Evolutionary conservation across 768 basidiomycete genomes (phyloP).

Genomic region (Candolleomyces efflorescens): DNA sequence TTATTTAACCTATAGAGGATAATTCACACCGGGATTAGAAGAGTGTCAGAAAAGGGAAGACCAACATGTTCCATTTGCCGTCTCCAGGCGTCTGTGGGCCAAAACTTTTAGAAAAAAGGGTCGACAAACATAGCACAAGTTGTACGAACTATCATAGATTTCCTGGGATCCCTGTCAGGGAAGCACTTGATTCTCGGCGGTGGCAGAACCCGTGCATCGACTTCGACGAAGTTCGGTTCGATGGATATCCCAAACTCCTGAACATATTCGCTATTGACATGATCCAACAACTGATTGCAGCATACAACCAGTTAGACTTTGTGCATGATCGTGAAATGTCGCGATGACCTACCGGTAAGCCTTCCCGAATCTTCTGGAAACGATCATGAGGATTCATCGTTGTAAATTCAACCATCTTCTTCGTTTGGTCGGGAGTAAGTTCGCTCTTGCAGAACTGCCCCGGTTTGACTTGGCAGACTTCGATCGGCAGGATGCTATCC

Average conservation of each 20-base stretch:
- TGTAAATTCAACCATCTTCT: constrained; percentile 60
- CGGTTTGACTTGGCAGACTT: constrained; percentile 54
- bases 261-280: constrained; percentile 74
- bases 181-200: constrained; percentile 71
- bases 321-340: not conserved
- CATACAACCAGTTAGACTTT: constrained; percentile 11
- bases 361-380: constrained; percentile 47
- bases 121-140: constrained; percentile 2
- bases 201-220: constrained; percentile 59
- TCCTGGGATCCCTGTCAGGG: constrained; percentile 43
- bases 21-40: not conserved
- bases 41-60: constrained; percentile 1
- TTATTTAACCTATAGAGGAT: constrained; percentile 57
- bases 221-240: constrained; percentile 44
- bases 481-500: constrained; percentile 66
- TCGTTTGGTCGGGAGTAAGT: constrained; percentile 61
- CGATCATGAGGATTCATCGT: constrained; percentile 59
- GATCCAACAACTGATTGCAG: constrained; percentile 51
- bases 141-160: constrained; percentile 46
- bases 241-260: constrained; percentile 71
- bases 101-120: constrained; percentile 30
- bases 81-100: constrained; percentile 48
- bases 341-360: constrained; percentile 40
- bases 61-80: constrained; percentile 78
- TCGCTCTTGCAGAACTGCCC: constrained; percentile 73